Conservation (phyloP, 2,329 filamentous ascomycete genomes). For the Stagonosporopsis cucurbitacearum region DNA sequence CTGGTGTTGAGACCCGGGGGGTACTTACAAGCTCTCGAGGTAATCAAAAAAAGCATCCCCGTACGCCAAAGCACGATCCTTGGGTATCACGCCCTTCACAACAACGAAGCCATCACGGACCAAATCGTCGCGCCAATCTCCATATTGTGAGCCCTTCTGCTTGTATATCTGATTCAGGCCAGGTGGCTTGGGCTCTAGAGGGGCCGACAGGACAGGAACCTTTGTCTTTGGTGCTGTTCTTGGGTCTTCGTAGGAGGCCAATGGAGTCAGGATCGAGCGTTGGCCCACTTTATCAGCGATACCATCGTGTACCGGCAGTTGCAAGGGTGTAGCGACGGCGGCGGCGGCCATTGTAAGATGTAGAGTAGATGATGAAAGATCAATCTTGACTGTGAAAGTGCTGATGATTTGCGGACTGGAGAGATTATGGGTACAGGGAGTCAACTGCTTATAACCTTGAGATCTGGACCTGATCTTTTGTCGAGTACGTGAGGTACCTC, state of each 20-base stretch:
- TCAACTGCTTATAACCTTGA: too few species aligned
- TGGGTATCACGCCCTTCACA: neutral
- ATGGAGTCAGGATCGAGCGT: too few species aligned
- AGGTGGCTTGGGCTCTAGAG: neutral
- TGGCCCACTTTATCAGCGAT: too few species aligned
- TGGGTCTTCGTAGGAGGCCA: neutral
- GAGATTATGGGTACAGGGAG: too few species aligned
- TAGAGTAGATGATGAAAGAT: neutral
- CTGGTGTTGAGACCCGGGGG: too few species aligned
- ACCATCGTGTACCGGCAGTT: too few species aligned
- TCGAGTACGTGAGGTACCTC: too few species aligned
- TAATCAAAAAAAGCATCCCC: neutral
- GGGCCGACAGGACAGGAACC: neutral
- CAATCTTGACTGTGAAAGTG: too few species aligned
- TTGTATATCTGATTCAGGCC: neutral
- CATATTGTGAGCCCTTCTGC: neutral
- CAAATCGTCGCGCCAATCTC: neutral
- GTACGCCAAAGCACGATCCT: neutral
- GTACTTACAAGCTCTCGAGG: neutral
- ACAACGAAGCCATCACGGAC: neutral
- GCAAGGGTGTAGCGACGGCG: neutral
- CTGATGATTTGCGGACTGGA: too few species aligned
- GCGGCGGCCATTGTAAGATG: neutral
- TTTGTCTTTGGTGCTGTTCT: neutral
- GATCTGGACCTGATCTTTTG: too few species aligned